Evolutionary conservation across 441 rosid species (phyloP), one percentile per base, ranked within the genome.

Genomic region (Sinapis alba): DNA sequence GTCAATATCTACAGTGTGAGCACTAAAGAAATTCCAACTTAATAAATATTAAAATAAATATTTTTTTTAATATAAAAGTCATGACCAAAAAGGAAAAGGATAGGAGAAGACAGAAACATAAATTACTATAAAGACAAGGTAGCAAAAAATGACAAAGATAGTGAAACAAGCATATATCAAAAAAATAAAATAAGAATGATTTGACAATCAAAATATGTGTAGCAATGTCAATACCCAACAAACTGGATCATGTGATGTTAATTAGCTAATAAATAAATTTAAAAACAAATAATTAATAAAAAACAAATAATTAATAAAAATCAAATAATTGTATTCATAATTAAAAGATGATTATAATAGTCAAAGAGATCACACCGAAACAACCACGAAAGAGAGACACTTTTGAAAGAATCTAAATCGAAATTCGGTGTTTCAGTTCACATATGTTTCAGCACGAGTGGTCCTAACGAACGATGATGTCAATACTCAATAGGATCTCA

Each of bases 391-490:
- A 21, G 26, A 13, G 30, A 36, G 69, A 12, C n/a, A n/a, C n/a
- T 9, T 21, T 61, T 24, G 13, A 68, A 36, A 43, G 56, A 34
- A 34, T 36, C 51, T 6, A 45, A 38, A 13, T 45, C 68, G 47
- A 50, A 47, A 50, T 36, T 65, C 71, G 45, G 75, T 20, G 58
- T 41, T 65, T 51, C 77, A 36, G n/a, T 77, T 77, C 73, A 71
- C 72, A 47, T 47, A 71, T 43, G 56, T 62, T 30, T 56, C 61
- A 2, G 58, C 59, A 53, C 5, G 4, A 56, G 9, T 69, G 65
- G 38, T 38, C 57, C 69, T 51, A 24, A 54, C 16, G 36, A n/a
- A 21, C 10, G 7, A 53, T 41, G 59, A 58, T 12, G 19, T 28
- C 51, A 21, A 47, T 47, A 47, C 9, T 47, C 20, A 21, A n/a